phyloP scores from a whole-genome alignment of 495 filamentous ascomycete genomes.

The Chaetomium fimeti region DNA sequence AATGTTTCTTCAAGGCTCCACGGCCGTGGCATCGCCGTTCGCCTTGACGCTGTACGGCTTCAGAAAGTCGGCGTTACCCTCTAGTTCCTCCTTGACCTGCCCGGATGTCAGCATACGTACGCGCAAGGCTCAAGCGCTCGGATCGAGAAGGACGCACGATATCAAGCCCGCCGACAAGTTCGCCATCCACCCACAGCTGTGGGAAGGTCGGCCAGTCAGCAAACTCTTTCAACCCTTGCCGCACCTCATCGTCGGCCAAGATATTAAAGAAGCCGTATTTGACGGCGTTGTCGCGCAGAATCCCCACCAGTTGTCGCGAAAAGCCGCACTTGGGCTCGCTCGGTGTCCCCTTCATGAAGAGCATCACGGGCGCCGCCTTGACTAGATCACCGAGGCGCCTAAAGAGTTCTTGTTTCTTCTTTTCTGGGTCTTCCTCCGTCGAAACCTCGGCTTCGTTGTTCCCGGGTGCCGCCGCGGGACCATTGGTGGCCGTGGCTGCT shows the following conservation, averaged over 20 bases:
- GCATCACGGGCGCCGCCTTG: constrained; percentile 93
- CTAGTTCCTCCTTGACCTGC: constrained; percentile 43
- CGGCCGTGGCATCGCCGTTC: constrained; percentile 35
- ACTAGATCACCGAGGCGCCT: constrained; percentile 75
- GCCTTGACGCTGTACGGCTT: constrained; percentile 60
- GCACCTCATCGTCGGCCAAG: constrained; percentile 93
- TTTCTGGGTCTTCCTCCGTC: constrained; percentile 47
- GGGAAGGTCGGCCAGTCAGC: constrained; percentile 97
- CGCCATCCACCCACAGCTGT: constrained; percentile 79
- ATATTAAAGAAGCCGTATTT: constrained; percentile 99
- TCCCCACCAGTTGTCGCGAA: constrained; percentile 78
- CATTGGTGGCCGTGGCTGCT: constrained; percentile 36
- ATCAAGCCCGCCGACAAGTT: constrained; percentile 89
- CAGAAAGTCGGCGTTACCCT: constrained; percentile 64
- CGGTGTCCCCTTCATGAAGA: constrained; percentile 94
- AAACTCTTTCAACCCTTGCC: constrained; percentile 91
- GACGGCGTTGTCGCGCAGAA: constrained; percentile 82
- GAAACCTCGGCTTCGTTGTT: constrained; percentile 23
- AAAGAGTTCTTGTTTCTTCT: constrained; percentile 74
- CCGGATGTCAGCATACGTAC: constrained; percentile 22
- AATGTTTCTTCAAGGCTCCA: constrained; percentile 25
- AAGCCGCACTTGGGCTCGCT: constrained; percentile 92
- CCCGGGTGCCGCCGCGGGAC: constrained; percentile 24
- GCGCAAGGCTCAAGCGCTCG: neutral
- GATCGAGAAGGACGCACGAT: constrained; percentile 65